A percentile compares a stretch with the other conserved stretches of the same genome.
Evolutionary conservation across 192 early-diverging fungal species (phyloP).

Genomic region (Entophlyctis luteolus): DNA sequence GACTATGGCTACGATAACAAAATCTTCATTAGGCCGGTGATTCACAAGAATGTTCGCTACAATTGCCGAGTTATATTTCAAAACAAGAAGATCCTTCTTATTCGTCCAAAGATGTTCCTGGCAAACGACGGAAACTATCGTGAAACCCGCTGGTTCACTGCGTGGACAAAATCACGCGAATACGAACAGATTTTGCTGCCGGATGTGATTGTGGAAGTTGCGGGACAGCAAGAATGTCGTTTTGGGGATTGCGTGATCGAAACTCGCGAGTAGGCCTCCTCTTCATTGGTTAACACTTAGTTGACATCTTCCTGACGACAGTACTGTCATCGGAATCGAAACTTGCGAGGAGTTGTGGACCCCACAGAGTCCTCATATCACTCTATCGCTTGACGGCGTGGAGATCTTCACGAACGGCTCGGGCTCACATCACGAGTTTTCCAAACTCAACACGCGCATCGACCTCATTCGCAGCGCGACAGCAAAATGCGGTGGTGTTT

Average conservation of each 20-base stretch:
- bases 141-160: slow-evolving; percentile 89
- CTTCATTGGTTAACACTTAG: neutral
- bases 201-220: slow-evolving; percentile 70
- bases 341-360: slow-evolving; percentile 98
- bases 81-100: slow-evolving; percentile 80
- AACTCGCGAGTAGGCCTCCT: slow-evolving; percentile 58
- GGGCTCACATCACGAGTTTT: slow-evolving; percentile 94
- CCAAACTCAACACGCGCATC: slow-evolving; percentile 81
- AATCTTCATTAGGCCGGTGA: slow-evolving; percentile 68
- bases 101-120: slow-evolving; percentile 92
- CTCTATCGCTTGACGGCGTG: slow-evolving; percentile 88
- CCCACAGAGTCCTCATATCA: slow-evolving; percentile 89
- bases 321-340: slow-evolving; percentile 86
- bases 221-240: slow-evolving; percentile 63
- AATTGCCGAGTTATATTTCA: slow-evolving; percentile 92
- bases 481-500: slow-evolving; percentile 86
- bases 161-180: slow-evolving; percentile 65
- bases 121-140: slow-evolving; percentile 99
- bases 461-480: slow-evolving; percentile 89
- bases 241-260: slow-evolving; percentile 89
- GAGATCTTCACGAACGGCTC: slow-evolving; percentile 96
- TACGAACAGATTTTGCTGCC: slow-evolving; percentile 83
- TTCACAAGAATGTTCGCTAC: slow-evolving; percentile 87
- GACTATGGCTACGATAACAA: neutral
- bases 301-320: neutral